These are phyloP conservation scores for Penicillium sp. DNA, from an alignment of 2,329 filamentous ascomycete species.

Conservation along the genomic window DNA sequence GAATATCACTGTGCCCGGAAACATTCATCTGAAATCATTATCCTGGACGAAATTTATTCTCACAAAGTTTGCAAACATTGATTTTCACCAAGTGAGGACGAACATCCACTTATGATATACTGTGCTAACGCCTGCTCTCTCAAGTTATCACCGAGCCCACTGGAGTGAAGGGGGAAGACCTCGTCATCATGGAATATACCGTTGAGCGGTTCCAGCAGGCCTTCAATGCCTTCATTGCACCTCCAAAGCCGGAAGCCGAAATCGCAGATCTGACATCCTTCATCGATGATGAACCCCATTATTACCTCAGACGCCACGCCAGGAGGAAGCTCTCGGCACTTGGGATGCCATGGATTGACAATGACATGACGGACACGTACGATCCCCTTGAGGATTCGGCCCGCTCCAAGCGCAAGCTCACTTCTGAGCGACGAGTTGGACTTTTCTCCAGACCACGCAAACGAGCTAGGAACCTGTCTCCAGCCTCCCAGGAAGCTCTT, in stretches of 20 bases:
- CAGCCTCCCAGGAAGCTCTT: not conserved
- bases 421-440: not conserved
- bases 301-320: not conserved
- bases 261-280: not conserved
- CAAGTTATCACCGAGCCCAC: not conserved
- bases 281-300: not conserved
- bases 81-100: too few species aligned
- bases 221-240: not conserved
- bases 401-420: not conserved
- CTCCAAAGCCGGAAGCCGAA: not conserved
- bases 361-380: not conserved
- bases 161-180: not conserved
- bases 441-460: not conserved
- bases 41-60: too few species aligned
- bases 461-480: not conserved
- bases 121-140: too few species aligned
- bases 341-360: not conserved
- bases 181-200: not conserved
- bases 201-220: not conserved
- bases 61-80: too few species aligned
- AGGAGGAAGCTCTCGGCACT: not conserved
- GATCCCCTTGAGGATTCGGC: not conserved
- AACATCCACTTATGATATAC: too few species aligned
- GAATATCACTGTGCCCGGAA: too few species aligned
- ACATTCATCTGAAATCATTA: too few species aligned